Evolutionary conservation across 345 rosid species (phyloP).

Genomic region (Chamaenerion angustifolium): DNA sequence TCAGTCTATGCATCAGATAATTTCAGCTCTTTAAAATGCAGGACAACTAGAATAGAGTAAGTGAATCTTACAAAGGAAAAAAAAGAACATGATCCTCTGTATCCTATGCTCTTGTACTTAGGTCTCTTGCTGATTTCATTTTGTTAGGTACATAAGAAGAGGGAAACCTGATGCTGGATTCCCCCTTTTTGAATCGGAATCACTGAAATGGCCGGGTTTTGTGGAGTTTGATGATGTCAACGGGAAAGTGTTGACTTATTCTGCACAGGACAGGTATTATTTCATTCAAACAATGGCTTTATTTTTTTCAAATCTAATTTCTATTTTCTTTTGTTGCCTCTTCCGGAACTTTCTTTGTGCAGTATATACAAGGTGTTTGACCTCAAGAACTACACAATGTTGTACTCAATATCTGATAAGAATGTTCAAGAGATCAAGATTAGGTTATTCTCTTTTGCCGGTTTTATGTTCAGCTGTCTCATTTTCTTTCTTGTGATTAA

Average conservation of each 20-base stretch:
- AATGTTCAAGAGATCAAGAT: constrained; percentile 37
- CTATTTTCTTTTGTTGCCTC: background rate
- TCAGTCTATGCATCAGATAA: constrained; percentile 42
- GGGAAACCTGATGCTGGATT: constrained; percentile 65
- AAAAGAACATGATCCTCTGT: background rate
- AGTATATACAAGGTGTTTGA: no score
- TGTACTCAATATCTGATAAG: constrained; percentile 32
- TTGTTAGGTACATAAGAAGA: constrained; percentile 37
- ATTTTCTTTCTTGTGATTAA: background rate
- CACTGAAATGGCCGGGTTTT: constrained; percentile 73
- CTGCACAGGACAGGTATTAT: constrained; percentile 56
- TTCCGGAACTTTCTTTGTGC: constrained; percentile 7
- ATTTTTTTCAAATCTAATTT: background rate
- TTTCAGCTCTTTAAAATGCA: constrained; percentile 47
- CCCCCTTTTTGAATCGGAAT: constrained; percentile 61
- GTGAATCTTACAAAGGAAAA: background rate
- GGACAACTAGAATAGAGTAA: constrained; percentile 42
- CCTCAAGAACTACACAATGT: constrained; percentile 33
- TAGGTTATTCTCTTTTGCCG: constrained; percentile 18
- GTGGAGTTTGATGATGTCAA: constrained; percentile 84
- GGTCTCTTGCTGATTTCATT: background rate
- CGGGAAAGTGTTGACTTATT: constrained; percentile 62
- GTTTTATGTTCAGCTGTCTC: no score
- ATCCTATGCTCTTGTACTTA: background rate
- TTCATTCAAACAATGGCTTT: background rate